A percentile compares a stretch with the other conserved stretches of the same genome.
Conservation (phyloP, 2,329 filamentous ascomycete species). For the Orbilia ellipsospora region DNA sequence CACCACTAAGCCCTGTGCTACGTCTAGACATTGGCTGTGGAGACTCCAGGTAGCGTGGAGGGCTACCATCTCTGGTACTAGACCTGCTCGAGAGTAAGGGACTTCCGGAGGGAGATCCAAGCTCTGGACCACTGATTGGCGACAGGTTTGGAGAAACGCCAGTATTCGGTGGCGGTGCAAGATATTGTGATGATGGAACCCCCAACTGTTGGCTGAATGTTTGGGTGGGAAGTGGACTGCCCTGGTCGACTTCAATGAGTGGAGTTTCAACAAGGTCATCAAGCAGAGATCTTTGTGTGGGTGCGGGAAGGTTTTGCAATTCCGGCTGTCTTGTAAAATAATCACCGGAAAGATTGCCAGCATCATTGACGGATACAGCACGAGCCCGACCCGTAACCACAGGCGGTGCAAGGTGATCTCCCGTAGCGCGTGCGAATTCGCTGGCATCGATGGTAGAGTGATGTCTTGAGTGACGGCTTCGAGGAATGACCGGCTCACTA, state of each 20-base stretch:
- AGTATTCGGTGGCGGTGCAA: conserved; percentile 31
- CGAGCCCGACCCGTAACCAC: conserved; percentile 62
- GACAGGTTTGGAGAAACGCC: conserved; percentile 28
- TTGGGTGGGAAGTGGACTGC: conserved; percentile 18
- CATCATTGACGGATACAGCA: conserved; percentile 72
- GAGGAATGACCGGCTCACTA: conserved; percentile 63
- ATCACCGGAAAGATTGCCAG: conserved; percentile 60
- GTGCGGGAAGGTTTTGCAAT: background rate
- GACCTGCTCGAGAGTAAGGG: conserved; percentile 31
- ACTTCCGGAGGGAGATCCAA: conserved; percentile 27
- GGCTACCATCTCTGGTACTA: conserved; percentile 40
- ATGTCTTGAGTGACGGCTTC: conserved; percentile 63
- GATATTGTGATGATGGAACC: conserved; percentile 39
- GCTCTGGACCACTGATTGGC: conserved; percentile 1
- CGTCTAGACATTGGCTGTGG: conserved; percentile 38
- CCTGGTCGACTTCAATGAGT: conserved; percentile 34
- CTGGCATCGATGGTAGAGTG: conserved; percentile 46
- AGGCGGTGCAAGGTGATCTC: conserved; percentile 51
- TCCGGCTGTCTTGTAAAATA: conserved; percentile 34
- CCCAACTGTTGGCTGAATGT: conserved; percentile 30
- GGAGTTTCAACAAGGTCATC: conserved; percentile 23
- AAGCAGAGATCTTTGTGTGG: conserved; percentile 5
- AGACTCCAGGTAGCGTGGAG: conserved; percentile 28
- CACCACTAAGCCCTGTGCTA: conserved; percentile 25
- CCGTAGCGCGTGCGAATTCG: conserved; percentile 21